Evolutionary conservation across 169 alveolate genomes (phyloP).

Genomic region (Amoebophrya sp.): DNA sequence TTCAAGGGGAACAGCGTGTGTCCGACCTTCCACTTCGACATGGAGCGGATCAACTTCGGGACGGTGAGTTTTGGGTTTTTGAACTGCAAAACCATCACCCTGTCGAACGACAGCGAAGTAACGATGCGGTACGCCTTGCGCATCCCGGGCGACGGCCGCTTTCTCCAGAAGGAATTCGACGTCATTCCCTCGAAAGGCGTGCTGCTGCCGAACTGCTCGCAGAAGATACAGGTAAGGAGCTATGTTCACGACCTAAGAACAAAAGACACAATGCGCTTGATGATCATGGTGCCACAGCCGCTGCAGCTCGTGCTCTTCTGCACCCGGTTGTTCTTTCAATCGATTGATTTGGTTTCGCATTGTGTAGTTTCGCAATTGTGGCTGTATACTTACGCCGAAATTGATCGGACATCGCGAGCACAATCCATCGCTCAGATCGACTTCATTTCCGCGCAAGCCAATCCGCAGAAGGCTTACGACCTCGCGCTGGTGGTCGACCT

Average conservation of each 20-base stretch:
- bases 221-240: constrained; percentile 55
- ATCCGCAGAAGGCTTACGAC: constrained; percentile 51
- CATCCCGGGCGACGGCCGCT: constrained; percentile 77
- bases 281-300: too few relatives aligned
- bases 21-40: constrained; percentile 77
- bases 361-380: too few relatives aligned
- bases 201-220: constrained; percentile 51
- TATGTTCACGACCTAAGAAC: too few relatives aligned
- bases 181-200: constrained; percentile 64
- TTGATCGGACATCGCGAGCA: too few relatives aligned
- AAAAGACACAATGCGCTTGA: too few relatives aligned
- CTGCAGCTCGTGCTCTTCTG: too few relatives aligned
- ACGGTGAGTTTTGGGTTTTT: constrained; percentile 74
- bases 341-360: too few relatives aligned
- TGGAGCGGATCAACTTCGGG: constrained; percentile 72
- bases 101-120: constrained; percentile 76
- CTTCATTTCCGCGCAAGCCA: constrained; percentile 61
- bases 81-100: constrained; percentile 55
- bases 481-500: constrained; percentile 72
- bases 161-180: constrained; percentile 69
- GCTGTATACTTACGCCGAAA: too few relatives aligned
- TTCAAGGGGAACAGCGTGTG: constrained; percentile 79
- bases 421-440: constrained; percentile 42
- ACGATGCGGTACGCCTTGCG: constrained; percentile 64
- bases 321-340: too few relatives aligned